These are phyloP conservation scores for Aspergillus taichungensis DNA, from an alignment of 495 filamentous ascomycete species.

Conservation along the genomic window DNA sequence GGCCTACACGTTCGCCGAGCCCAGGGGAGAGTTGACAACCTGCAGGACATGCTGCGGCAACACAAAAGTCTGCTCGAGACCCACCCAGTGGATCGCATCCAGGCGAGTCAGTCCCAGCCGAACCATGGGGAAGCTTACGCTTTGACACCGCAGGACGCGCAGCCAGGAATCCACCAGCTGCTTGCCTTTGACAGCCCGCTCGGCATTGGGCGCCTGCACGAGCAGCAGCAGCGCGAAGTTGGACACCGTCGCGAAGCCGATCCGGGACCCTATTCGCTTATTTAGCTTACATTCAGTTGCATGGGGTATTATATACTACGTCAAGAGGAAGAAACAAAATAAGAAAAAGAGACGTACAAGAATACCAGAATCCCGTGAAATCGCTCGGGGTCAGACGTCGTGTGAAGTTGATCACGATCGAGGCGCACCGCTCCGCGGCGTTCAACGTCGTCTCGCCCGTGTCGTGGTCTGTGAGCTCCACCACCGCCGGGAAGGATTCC, in stretches of 20 bases:
- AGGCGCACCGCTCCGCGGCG: conserved; percentile 27
- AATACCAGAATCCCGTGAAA: conserved; percentile 29
- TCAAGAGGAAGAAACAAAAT: neutral
- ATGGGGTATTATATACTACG: neutral
- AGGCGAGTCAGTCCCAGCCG: conserved; percentile 24
- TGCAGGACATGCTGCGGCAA: conserved; percentile 23
- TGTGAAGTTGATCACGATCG: conserved; percentile 24
- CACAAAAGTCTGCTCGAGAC: conserved; percentile 17
- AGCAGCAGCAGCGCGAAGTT: conserved; percentile 29
- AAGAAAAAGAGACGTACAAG: conserved; percentile 16
- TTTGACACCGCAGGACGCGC: conserved; percentile 22
- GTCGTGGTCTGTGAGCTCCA: conserved; percentile 18
- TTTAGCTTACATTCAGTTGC: neutral
- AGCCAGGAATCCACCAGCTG: conserved; percentile 27
- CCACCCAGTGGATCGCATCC: conserved; percentile 22
- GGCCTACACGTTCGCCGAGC: too few species aligned
- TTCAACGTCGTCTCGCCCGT: conserved; percentile 22
- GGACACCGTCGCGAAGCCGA: conserved; percentile 28
- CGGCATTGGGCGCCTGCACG: conserved; percentile 25
- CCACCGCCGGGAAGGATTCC: conserved; percentile 17
- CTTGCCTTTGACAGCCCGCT: conserved; percentile 21
- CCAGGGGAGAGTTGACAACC: neutral
- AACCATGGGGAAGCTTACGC: conserved; percentile 22
- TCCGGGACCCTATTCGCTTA: conserved; percentile 22
- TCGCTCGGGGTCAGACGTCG: conserved; percentile 22